Conservation (phyloP, 495 filamentous ascomycete genomes). For the Podospora pseudoanserina region DNA sequence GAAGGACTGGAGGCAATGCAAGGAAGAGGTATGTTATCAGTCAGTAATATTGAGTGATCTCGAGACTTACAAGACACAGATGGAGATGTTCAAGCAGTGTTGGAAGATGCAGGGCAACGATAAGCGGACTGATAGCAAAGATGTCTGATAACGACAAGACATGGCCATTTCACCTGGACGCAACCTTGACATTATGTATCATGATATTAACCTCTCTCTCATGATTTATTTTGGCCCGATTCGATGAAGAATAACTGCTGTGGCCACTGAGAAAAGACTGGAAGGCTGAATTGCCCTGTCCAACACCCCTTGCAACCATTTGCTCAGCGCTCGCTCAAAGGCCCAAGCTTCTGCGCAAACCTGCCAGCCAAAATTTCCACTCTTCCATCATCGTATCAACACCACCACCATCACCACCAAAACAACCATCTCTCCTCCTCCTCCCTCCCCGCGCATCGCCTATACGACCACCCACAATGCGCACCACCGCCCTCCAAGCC, state of each 20-base stretch:
- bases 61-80: slow-evolving; percentile 50
- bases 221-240: neutral
- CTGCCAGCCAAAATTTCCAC: neutral
- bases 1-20: slow-evolving; percentile 92
- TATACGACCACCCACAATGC: slow-evolving; percentile 18
- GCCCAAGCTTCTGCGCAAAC: slow-evolving; percentile 17
- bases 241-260: neutral
- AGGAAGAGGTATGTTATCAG: slow-evolving; percentile 67
- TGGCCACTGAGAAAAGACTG: too few species aligned
- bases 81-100: slow-evolving; percentile 87
- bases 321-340: slow-evolving; percentile 8
- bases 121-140: slow-evolving; percentile 71
- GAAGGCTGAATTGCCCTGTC: neutral
- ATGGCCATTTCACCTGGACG: neutral
- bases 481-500: slow-evolving; percentile 27
- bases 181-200: neutral
- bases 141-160: slow-evolving; percentile 39
- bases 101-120: slow-evolving; percentile 93
- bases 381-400: neutral
- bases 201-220: neutral
- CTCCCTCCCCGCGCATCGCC: neutral
- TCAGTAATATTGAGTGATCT: slow-evolving; percentile 13
- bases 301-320: neutral
- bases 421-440: neutral
- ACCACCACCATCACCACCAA: slow-evolving; percentile 1